phyloP scores from a whole-genome alignment of 2,329 filamentous ascomycete species.

The Diaporthe amygdali region DNA sequence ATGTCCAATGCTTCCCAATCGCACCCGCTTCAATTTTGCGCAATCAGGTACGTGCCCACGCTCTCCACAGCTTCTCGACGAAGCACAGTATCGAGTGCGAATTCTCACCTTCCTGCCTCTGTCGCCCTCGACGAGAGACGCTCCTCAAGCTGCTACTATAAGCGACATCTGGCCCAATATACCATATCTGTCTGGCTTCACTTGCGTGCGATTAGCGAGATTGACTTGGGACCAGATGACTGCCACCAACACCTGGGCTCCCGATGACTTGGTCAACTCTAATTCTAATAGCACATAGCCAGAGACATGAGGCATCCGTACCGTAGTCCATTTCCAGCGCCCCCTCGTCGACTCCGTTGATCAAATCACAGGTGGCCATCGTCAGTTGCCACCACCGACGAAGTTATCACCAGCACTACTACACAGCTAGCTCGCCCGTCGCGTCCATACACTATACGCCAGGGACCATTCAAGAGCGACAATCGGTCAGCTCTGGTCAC shows the following conservation, averaged over 20 bases:
- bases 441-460: neutral
- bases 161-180: neutral
- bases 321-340: no score
- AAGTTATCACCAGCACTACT: neutral
- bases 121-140: neutral
- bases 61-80: conserved; percentile 7
- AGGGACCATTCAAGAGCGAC: neutral
- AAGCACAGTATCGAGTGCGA: neutral
- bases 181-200: neutral
- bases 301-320: neutral
- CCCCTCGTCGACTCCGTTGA: neutral
- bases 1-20: conserved; percentile 2
- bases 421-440: neutral
- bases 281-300: neutral
- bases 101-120: neutral
- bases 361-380: neutral
- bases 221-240: neutral
- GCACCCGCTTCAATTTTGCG: conserved; percentile 6
- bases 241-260: neutral
- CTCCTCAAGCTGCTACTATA: neutral
- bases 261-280: neutral
- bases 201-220: neutral
- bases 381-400: neutral
- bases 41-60: conserved; percentile 8
- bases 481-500: neutral